Conservation (phyloP, 768 basidiomycete genomes). For the Russula sp. region DNA sequence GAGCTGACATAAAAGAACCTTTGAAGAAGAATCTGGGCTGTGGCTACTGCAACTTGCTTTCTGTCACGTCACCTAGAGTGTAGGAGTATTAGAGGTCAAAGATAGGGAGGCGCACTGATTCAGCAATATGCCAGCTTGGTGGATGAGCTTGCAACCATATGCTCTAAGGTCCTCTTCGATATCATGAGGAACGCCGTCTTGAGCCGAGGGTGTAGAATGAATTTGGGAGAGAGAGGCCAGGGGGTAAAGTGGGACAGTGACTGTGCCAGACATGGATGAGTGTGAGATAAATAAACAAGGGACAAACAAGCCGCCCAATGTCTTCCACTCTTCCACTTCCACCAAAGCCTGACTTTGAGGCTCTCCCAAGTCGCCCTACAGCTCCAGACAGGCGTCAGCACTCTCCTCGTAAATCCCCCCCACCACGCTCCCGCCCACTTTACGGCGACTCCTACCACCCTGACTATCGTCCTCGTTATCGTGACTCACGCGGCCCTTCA, state of each 20-base stretch:
- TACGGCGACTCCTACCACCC: slow-evolving; percentile 10
- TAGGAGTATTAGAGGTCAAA: slow-evolving; percentile 7
- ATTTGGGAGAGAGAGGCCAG: slow-evolving; percentile 78
- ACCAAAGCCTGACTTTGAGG: slow-evolving; percentile 30
- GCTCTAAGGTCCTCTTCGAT: slow-evolving; percentile 86
- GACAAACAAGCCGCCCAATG: slow-evolving; percentile 18
- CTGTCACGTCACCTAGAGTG: slow-evolving; percentile 33
- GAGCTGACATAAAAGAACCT: slow-evolving; percentile 95
- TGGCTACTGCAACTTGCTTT: slow-evolving; percentile 95
- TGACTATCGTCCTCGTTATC: slow-evolving; percentile 11
- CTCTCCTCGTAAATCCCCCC: slow-evolving; percentile 19
- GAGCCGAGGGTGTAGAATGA: slow-evolving; percentile 66
- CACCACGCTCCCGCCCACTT: slow-evolving; percentile 14
- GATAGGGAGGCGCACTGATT: slow-evolving; percentile 57
- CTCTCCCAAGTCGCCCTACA: slow-evolving; percentile 21
- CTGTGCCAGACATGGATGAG: slow-evolving; percentile 5
- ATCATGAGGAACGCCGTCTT: slow-evolving; percentile 73
- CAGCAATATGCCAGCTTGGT: slow-evolving; percentile 87
- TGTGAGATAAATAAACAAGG: slow-evolving; percentile 19
- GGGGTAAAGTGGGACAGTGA: slow-evolving; percentile 47
- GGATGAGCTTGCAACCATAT: slow-evolving; percentile 90
- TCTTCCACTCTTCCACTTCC: slow-evolving; percentile 30
- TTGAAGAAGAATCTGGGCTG: slow-evolving; percentile 94
- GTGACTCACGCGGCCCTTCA: slow-evolving; percentile 13
- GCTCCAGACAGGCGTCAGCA: slow-evolving; percentile 23